Percentiles rank a stretch among this genome's conserved stretches.
These are phyloP conservation scores for Apiospora saccharicola DNA, from an alignment of 2,329 filamentous ascomycete species.

Conservation along the genomic window DNA sequence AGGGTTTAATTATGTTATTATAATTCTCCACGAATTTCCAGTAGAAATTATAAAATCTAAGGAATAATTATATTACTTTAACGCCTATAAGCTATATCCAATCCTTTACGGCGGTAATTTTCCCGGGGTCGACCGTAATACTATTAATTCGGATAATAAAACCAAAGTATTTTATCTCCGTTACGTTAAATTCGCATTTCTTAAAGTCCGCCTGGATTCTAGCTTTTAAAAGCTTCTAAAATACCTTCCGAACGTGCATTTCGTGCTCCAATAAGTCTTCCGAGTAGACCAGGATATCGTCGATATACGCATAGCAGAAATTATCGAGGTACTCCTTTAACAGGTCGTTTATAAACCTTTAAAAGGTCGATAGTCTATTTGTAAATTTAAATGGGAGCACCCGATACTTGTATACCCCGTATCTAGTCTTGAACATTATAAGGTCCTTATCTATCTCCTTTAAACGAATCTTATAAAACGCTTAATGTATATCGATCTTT, in stretches of 20 bases:
- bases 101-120: too few species aligned
- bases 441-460: not conserved
- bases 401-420: not conserved
- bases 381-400: not conserved
- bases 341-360: too few species aligned
- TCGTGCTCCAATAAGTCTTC: too few species aligned
- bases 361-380: slow-evolving; percentile 1
- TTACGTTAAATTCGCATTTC: not conserved
- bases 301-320: too few species aligned
- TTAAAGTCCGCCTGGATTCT: not conserved
- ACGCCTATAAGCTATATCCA: not conserved
- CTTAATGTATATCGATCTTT: slow-evolving; percentile 36
- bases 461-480: not conserved
- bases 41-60: too few species aligned
- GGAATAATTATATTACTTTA: not conserved
- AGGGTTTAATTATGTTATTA: too few species aligned
- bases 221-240: not conserved
- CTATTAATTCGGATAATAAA: not conserved
- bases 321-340: too few species aligned
- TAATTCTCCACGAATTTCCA: too few species aligned
- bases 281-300: too few species aligned
- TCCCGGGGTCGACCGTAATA: not conserved
- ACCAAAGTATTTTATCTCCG: not conserved
- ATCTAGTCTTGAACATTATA: not conserved
- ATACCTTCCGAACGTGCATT: not conserved